Percentiles rank a stretch among this genome's conserved stretches.
Evolutionary conservation across 202 grass and related monocot genomes (phyloP).

Genomic region (Dendrocalamus latiflorus): DNA sequence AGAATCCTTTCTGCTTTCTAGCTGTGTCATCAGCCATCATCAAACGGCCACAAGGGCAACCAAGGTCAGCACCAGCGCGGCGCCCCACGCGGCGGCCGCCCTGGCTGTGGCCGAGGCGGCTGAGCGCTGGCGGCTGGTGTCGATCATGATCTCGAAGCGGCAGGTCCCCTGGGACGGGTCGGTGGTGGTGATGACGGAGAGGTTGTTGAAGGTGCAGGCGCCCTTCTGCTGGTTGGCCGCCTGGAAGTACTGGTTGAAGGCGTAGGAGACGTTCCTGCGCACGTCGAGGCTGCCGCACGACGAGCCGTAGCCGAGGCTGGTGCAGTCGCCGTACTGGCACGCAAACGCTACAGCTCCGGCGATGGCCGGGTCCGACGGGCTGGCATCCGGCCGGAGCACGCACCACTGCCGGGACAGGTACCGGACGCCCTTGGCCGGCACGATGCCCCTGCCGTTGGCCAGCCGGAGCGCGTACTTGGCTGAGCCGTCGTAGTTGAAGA

Average conservation of each 20-base stretch:
- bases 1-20: background rate
- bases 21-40: background rate
- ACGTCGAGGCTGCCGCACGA: slow-evolving; percentile 56
- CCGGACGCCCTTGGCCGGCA: slow-evolving; percentile 59
- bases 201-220: slow-evolving; percentile 56
- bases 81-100: background rate
- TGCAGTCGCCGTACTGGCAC: slow-evolving; percentile 80
- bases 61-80: background rate
- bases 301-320: slow-evolving; percentile 70
- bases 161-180: slow-evolving; percentile 68
- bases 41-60: background rate
- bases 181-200: slow-evolving; percentile 54
- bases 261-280: slow-evolving; percentile 68
- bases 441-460: slow-evolving; percentile 28
- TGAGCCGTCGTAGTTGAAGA: slow-evolving; percentile 92
- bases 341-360: slow-evolving; percentile 41
- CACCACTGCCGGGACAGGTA: slow-evolving; percentile 83
- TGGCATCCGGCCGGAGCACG: slow-evolving; percentile 52
- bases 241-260: slow-evolving; percentile 94
- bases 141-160: slow-evolving; percentile 78
- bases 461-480: slow-evolving; percentile 62
- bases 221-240: slow-evolving; percentile 51
- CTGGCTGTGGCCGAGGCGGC: background rate
- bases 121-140: slow-evolving; percentile 43
- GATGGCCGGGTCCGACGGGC: slow-evolving; percentile 32